A percentile compares a stretch with the other conserved stretches of the same genome.
Conservation (phyloP, 148 eudicot species). For the Chenopodium quinoa region DNA sequence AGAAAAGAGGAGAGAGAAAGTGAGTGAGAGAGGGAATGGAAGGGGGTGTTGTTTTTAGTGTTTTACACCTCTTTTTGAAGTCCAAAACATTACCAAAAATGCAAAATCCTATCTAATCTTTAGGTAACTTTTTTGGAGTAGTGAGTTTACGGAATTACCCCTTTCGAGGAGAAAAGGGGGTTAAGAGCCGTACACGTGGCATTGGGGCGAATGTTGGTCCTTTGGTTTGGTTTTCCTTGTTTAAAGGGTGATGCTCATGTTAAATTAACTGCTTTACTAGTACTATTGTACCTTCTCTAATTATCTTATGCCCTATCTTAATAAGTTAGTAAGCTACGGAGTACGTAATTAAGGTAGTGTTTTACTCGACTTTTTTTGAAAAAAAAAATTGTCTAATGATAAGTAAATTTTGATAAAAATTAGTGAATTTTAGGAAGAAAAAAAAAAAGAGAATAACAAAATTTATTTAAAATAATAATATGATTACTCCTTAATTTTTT, state of each 20-base stretch:
- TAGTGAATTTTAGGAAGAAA: too few species aligned
- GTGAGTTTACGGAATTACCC: neutral
- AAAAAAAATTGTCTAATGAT: too few species aligned
- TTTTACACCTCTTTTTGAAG: constrained; percentile 8
- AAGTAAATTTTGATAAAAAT: too few species aligned
- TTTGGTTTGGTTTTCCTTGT: neutral
- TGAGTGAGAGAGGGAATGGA: neutral
- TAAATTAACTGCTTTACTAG: neutral
- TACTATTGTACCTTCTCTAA: neutral
- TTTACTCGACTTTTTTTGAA: too few species aligned
- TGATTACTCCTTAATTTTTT: too few species aligned
- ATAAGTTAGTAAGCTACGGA: too few species aligned
- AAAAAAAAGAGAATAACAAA: too few species aligned
- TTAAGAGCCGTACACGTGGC: constrained; percentile 29
- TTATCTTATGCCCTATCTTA: too few species aligned
- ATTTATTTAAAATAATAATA: too few species aligned
- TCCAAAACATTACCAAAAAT: constrained; percentile 14
- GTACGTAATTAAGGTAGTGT: too few species aligned
- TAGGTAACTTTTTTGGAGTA: neutral
- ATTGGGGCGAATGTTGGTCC: constrained; percentile 13
- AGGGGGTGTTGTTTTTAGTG: neutral
- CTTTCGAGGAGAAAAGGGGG: neutral
- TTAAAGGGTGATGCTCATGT: neutral
- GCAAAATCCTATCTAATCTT: constrained; percentile 4
- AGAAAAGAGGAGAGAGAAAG: neutral